Evolutionary conservation across 176 grass and related monocot species (phyloP), one percentile per base, ranked within the genome.

Genomic region (Paspalum notatum): DNA sequence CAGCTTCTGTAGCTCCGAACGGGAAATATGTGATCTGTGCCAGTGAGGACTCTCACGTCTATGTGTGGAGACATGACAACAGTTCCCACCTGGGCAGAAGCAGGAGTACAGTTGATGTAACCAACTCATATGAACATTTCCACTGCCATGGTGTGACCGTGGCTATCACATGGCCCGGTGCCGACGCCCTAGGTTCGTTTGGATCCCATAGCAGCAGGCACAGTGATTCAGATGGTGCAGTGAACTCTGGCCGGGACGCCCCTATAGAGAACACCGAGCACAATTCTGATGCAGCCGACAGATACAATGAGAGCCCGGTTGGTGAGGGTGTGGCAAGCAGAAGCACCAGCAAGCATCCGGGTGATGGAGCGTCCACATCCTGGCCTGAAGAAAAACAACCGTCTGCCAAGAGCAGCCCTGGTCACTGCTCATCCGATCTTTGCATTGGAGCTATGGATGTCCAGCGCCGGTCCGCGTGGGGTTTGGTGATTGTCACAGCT

Each of bases 121-220:
- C 91, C 16, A 88, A 91, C 67, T 99, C 93, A 44, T 99, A 99
- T 60, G 97, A 99, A 68, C 90, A 96, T 79, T 99, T 99, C 85
- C 85, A 91, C 79, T 95, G 93, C 48, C 86, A 69, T 64, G 90
- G 86, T 71, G 93, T 99, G 42, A 95, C 97, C 8, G 90, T 93
- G 65, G 97, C 93, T 11, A 72, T 89, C 61, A 88, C 97, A 70
- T 99, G 97, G 93, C 97, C 97, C 2, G 85, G 90, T 57, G 74
- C 84, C 12, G 84, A 76, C 53, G n/a, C 78, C 5, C 63, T 79
- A 69, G 81, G 83, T 6, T 69, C 75, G 14, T 54, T 78, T 3
- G 52, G 84, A 55, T 88, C 68, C 18, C 44, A 68, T 32, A 83
- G 84, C 86, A 78, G 87, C 73, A 85, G 81, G 13, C 84, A 83